phyloP scores from a whole-genome alignment of 139 green algal species.

The Asterochloris erici region DNA sequence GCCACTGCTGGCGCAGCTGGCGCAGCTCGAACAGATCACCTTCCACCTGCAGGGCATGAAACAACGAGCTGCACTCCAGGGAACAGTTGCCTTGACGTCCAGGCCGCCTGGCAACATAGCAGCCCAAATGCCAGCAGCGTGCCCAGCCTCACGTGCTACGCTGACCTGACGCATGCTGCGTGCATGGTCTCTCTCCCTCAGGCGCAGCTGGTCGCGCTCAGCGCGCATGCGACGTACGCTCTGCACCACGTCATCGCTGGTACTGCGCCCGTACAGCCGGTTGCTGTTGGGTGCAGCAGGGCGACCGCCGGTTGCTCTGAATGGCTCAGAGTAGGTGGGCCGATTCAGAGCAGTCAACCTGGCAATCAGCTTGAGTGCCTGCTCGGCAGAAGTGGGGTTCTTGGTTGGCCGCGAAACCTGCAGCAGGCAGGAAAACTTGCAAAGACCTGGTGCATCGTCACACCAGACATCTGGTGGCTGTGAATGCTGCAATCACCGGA shows the following conservation, averaged over 20 bases:
- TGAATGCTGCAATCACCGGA: no score
- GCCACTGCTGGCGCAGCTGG: slow-evolving; percentile 3
- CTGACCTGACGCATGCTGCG: slow-evolving; percentile 1
- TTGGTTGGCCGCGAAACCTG: not conserved
- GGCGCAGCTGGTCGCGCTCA: slow-evolving; percentile 24
- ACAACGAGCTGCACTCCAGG: not conserved
- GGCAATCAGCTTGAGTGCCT: slow-evolving; percentile 13
- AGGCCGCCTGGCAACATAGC: no score
- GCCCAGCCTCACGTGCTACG: not conserved
- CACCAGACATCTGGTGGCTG: not conserved
- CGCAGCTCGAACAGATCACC: slow-evolving; percentile 15
- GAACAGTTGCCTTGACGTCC: not conserved
- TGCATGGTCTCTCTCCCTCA: slow-evolving; percentile 3
- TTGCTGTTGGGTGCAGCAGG: not conserved
- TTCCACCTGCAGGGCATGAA: not conserved
- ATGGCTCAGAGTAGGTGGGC: not conserved
- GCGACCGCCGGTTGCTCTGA: not conserved
- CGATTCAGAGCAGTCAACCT: slow-evolving; percentile 5
- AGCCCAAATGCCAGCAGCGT: not conserved
- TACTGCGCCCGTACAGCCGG: not conserved
- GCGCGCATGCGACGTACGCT: slow-evolving; percentile 21
- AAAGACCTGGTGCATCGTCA: not conserved
- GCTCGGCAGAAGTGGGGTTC: slow-evolving; percentile 4
- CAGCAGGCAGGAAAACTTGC: not conserved
- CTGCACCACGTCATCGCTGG: slow-evolving; percentile 17